Evolutionary conservation across 2,329 filamentous ascomycete genomes (phyloP).

Genomic region (Orbilia brochopaga): DNA sequence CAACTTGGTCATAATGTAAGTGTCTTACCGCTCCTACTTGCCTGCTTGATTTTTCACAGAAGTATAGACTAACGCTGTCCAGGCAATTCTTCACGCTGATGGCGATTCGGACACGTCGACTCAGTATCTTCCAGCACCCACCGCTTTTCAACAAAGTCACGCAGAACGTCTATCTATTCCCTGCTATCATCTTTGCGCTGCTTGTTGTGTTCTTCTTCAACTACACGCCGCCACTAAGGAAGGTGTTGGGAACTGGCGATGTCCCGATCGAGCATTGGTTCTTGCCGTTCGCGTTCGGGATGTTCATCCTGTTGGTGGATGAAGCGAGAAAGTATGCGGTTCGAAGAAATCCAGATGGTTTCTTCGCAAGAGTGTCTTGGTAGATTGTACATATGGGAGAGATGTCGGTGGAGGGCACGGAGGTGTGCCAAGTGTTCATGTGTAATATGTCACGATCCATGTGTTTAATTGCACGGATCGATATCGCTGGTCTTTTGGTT

Average conservation of each 20-base stretch:
- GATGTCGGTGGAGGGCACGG: background rate
- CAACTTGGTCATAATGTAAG: constrained; percentile 77
- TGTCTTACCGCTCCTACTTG: constrained; percentile 53
- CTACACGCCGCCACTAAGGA: constrained; percentile 71
- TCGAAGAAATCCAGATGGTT: constrained; percentile 65
- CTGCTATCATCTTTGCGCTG: constrained; percentile 72
- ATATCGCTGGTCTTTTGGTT: too few species aligned
- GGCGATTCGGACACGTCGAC: constrained; percentile 66
- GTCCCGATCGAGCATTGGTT: constrained; percentile 79
- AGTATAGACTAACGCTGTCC: constrained; percentile 51
- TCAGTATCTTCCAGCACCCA: constrained; percentile 74
- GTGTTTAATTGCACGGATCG: too few species aligned
- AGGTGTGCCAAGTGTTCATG: background rate
- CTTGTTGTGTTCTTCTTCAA: constrained; percentile 71
- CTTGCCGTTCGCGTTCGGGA: constrained; percentile 73
- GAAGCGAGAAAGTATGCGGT: constrained; percentile 70
- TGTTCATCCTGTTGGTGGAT: constrained; percentile 69
- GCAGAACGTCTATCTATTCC: constrained; percentile 72
- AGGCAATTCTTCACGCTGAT: constrained; percentile 65
- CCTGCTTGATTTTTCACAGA: constrained; percentile 7
- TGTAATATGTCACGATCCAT: too few species aligned
- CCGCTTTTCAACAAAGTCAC: constrained; percentile 70
- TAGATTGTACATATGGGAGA: constrained; percentile 56
- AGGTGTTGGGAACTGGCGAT: constrained; percentile 65
- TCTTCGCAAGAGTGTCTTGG: constrained; percentile 70